phyloP scores from a whole-genome alignment of 1,139 yeast species.

The Protomyces inouyei region DNA sequence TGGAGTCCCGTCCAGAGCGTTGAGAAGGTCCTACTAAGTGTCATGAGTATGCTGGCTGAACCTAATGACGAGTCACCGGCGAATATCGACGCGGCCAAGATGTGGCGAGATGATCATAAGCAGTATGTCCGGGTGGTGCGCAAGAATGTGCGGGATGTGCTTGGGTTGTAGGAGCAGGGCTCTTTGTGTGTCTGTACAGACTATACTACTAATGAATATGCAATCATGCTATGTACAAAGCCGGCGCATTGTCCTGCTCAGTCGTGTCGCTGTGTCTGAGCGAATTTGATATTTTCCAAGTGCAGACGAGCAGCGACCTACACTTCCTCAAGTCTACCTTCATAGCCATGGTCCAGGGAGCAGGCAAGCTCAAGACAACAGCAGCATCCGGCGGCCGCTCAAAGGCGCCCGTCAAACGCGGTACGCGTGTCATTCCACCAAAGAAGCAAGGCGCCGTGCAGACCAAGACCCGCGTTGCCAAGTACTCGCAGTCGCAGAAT shows the following conservation, averaged over 20 bases:
- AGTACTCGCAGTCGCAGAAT: slow-evolving; percentile 24
- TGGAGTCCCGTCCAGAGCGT: slow-evolving; percentile 98
- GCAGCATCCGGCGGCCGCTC: slow-evolving; percentile 15
- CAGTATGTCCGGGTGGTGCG: slow-evolving; percentile 64
- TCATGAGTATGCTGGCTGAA: slow-evolving; percentile 93
- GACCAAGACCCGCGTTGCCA: slow-evolving; percentile 10
- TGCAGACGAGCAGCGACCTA: no score
- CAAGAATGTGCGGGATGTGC: slow-evolving; percentile 58
- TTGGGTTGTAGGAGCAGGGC: slow-evolving; percentile 49
- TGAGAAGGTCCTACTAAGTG: slow-evolving; percentile 86
- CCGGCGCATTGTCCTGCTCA: no score
- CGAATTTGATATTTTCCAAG: no score
- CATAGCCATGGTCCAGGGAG: slow-evolving; percentile 13
- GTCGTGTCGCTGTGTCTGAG: no score
- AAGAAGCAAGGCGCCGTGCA: slow-evolving; percentile 17
- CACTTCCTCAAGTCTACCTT: background rate
- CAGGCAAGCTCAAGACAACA: slow-evolving; percentile 3
- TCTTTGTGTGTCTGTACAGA: no score
- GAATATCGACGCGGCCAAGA: slow-evolving; percentile 89
- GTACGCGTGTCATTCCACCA: slow-evolving; percentile 21
- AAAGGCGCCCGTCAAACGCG: slow-evolving; percentile 15
- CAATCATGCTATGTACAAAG: no score
- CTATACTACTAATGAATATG: no score
- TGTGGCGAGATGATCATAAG: slow-evolving; percentile 80
- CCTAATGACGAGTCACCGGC: slow-evolving; percentile 97